These are phyloP conservation scores for Alternaria ethzedia DNA, from an alignment of 2,329 filamentous ascomycete species.

Conservation along the genomic window DNA sequence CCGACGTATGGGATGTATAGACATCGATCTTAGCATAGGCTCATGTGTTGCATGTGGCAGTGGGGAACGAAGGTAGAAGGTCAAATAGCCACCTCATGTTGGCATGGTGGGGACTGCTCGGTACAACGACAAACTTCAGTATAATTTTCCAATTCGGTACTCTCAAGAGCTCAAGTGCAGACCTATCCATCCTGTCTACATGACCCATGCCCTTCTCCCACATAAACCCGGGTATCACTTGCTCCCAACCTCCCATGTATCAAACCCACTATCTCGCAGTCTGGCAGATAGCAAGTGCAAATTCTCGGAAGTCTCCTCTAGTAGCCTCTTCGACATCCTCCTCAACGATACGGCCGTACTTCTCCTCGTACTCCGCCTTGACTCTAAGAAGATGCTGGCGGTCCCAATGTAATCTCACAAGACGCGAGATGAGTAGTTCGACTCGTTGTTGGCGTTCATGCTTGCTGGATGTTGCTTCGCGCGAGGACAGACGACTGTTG, in stretches of 20 bases:
- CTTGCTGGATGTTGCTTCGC: conserved; percentile 39
- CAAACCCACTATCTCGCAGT: conserved; percentile 19
- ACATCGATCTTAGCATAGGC: background rate
- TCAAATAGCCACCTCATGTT: background rate
- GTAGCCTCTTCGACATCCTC: conserved; percentile 80
- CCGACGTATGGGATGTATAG: background rate
- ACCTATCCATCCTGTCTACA: background rate
- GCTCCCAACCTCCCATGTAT: background rate
- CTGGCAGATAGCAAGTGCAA: conserved; percentile 69
- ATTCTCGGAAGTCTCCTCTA: conserved; percentile 76
- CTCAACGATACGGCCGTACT: conserved; percentile 77
- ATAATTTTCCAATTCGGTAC: background rate
- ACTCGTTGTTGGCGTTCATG: conserved; percentile 66
- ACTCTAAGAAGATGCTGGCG: conserved; percentile 78
- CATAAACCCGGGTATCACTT: background rate
- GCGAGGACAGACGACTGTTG: conserved; percentile 23
- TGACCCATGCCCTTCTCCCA: background rate
- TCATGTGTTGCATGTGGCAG: background rate
- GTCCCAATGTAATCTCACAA: conserved; percentile 94
- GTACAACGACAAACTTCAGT: background rate
- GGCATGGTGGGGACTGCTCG: background rate
- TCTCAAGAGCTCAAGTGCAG: background rate
- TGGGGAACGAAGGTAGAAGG: background rate
- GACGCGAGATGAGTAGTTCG: conserved; percentile 84
- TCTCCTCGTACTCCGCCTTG: conserved; percentile 78